Evolutionary conservation across 495 filamentous ascomycete genomes (phyloP).

Genomic region (Xylona heveae): DNA sequence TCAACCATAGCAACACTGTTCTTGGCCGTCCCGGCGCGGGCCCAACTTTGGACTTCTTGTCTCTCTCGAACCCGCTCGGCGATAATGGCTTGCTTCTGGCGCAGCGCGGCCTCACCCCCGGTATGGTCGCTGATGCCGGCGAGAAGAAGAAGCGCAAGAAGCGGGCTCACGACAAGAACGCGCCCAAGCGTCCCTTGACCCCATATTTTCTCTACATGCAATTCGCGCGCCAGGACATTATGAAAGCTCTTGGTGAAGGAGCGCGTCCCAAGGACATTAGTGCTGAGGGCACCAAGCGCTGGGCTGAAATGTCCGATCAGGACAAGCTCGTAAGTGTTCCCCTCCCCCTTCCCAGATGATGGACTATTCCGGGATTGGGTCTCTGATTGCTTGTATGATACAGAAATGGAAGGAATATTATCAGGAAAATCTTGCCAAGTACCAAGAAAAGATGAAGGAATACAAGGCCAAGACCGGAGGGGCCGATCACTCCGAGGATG

Average conservation of each 20-base stretch:
- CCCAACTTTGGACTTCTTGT: constrained; percentile 27
- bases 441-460: constrained; percentile 47
- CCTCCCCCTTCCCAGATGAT: not conserved
- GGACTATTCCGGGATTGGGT: not conserved
- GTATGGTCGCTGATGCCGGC: constrained; percentile 21
- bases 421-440: constrained; percentile 50
- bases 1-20: constrained; percentile 61
- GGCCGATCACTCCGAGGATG: constrained; percentile 27
- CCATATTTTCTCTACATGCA: constrained; percentile 91
- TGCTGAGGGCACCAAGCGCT: constrained; percentile 61
- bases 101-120: constrained; percentile 17
- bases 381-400: constrained; percentile 3
- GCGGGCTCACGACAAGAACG: constrained; percentile 76
- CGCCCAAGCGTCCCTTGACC: constrained; percentile 80
- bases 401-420: constrained; percentile 58
- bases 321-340: constrained; percentile 47
- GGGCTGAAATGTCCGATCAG: constrained; percentile 47
- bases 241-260: constrained; percentile 45
- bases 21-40: constrained; percentile 31
- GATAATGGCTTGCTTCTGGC: constrained; percentile 16
- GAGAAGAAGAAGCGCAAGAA: constrained; percentile 70
- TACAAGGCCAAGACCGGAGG: constrained; percentile 36
- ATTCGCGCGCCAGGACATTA: constrained; percentile 55
- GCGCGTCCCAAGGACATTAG: constrained; percentile 59
- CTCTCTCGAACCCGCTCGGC: constrained; percentile 22